These are phyloP conservation scores for Lodderomyces parapsilosis DNA, from an alignment of 1,139 yeast genomes.

Conservation along the genomic window DNA sequence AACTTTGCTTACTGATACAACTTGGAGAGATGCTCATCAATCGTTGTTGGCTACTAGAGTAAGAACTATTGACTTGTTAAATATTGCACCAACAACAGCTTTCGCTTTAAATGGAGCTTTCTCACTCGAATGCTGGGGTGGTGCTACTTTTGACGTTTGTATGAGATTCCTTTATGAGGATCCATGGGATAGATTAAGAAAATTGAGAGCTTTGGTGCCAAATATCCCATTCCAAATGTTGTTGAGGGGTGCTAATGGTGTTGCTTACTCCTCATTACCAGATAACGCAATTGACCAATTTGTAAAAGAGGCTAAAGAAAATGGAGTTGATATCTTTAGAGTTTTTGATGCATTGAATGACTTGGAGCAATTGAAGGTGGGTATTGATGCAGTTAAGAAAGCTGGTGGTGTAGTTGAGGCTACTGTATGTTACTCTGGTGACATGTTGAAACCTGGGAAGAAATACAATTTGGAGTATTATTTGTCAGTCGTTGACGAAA, in stretches of 20 bases:
- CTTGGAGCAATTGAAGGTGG: constrained; percentile 92
- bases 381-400: constrained; percentile 95
- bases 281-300: constrained; percentile 98
- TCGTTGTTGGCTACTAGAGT: constrained; percentile 97
- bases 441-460: constrained; percentile 92
- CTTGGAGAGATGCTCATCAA: constrained; percentile 99
- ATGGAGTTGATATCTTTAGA: constrained; percentile 96
- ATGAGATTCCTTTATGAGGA: constrained; percentile 98
- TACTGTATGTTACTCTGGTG: constrained; percentile 98
- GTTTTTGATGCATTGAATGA: constrained; percentile 98
- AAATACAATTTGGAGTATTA: constrained; percentile 93
- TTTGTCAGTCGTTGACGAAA: constrained; percentile 73
- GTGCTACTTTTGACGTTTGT: constrained; percentile 98
- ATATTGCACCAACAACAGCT: constrained; percentile 93
- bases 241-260: constrained; percentile 98
- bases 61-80: constrained; percentile 85
- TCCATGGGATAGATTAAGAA: constrained; percentile 96
- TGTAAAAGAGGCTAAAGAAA: constrained; percentile 88
- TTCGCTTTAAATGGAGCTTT: constrained; percentile 88
- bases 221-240: constrained; percentile 99
- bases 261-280: constrained; percentile 95
- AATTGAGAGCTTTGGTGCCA: constrained; percentile 86
- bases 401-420: constrained; percentile 99
- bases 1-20: constrained; percentile 92
- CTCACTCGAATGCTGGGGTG: constrained; percentile 99